Conservation (phyloP, 1,139 yeast genomes). For the Meyerozyma carpophila region DNA sequence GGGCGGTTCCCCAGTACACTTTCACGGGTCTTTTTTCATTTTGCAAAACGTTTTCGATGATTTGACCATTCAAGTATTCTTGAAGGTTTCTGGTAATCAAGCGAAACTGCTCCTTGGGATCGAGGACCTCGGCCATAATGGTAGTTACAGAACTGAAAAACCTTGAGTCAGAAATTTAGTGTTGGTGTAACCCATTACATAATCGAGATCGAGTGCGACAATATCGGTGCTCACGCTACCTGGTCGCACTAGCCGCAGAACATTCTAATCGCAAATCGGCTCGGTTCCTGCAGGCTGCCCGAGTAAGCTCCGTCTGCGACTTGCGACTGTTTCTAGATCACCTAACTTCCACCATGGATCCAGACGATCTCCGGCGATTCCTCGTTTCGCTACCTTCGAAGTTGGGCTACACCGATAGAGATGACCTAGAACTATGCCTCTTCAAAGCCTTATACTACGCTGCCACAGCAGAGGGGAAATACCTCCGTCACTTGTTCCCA, state of each 20-base stretch:
- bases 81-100: slow-evolving; percentile 83
- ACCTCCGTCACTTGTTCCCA: slow-evolving; percentile 23
- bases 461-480: slow-evolving; percentile 26
- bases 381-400: neutral
- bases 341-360: neutral
- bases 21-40: slow-evolving; percentile 76
- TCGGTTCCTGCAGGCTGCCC: too few species aligned
- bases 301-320: neutral
- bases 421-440: neutral
- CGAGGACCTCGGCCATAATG: slow-evolving; percentile 19
- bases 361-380: neutral
- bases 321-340: neutral
- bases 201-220: neutral
- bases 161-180: neutral
- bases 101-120: slow-evolving; percentile 63
- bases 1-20: slow-evolving; percentile 89
- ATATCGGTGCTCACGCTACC: too few species aligned
- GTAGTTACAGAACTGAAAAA: neutral
- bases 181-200: neutral
- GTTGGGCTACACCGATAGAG: neutral
- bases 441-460: slow-evolving; percentile 24
- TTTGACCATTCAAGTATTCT: slow-evolving; percentile 85
- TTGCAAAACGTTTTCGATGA: slow-evolving; percentile 79
- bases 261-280: too few species aligned
- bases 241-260: neutral